These are phyloP conservation scores for Melampsora allii-populina DNA, from an alignment of 1,284 basidiomycete genomes.

Conservation along the genomic window DNA sequence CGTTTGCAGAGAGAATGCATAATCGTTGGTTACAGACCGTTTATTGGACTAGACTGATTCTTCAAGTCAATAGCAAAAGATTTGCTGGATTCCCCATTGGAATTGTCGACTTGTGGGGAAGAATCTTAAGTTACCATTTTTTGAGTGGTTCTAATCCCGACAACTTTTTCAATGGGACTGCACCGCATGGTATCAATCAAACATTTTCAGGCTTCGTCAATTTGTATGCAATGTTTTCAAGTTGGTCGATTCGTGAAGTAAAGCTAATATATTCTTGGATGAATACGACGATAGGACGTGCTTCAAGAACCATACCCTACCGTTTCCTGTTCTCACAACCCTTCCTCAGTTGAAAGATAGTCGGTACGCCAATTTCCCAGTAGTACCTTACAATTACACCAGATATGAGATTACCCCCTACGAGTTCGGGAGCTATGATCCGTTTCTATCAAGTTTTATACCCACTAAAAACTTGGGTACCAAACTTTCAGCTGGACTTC, in stretches of 20 bases:
- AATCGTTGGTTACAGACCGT: conserved; percentile 11
- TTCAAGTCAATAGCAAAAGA: conserved; percentile 25
- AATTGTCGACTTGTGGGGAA: conserved; percentile 41
- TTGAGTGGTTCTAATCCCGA: conserved; percentile 4
- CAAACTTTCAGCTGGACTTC: conserved; percentile 21
- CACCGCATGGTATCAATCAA: conserved; percentile 25
- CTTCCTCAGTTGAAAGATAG: conserved; percentile 11
- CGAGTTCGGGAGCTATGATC: conserved; percentile 41
- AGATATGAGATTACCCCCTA: conserved; percentile 33
- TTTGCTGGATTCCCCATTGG: conserved; percentile 26
- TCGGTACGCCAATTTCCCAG: conserved; percentile 7
- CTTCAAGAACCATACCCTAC: conserved; percentile 34
- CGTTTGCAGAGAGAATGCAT: neutral
- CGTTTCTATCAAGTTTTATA: conserved; percentile 24
- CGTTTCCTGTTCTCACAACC: conserved; percentile 32
- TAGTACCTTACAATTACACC: conserved; percentile 7
- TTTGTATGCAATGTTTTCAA: neutral
- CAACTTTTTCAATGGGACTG: conserved; percentile 20
- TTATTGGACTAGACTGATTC: conserved; percentile 38
- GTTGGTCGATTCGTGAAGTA: neutral
- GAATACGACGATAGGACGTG: conserved; percentile 5
- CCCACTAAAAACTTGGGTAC: conserved; percentile 26
- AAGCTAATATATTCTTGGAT: neutral
- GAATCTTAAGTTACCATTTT: conserved; percentile 42
- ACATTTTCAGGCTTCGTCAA: conserved; percentile 33